Evolutionary conservation across 345 rosid genomes (phyloP), one percentile per base, ranked within the genome.

Genomic region (Populus ilicifolia): DNA sequence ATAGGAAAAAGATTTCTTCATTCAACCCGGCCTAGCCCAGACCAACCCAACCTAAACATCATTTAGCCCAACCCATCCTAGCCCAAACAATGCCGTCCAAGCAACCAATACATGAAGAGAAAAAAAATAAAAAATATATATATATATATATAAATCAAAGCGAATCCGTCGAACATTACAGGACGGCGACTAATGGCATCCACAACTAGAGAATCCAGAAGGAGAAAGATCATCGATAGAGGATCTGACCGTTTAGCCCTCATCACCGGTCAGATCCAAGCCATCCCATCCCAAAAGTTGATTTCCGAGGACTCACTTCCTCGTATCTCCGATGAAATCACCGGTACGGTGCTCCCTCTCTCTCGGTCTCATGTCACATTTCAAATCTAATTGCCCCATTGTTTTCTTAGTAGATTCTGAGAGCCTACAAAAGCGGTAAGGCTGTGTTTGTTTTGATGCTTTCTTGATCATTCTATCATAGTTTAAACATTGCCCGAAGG

Each of bases 171-270:
- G 4, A 33, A 29, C 38, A 39, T 36, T 11, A 36, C 66, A 27
- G 33, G 65, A 33, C 38, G 61, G n/a, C 20, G 17, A 20, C 25
- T 27, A 8, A 87, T 82, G 90, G 89, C 94, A 29, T 54, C 87
- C 73, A 81, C 76, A 9, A 48, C 77, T 12, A 86, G 98, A 85
- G 99, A 95, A 74, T 85, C 89, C 4, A 89, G 98, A 83, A 88
- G 99, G 84, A 82, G 86, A 77, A 92, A 83, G 88, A 93, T 91
- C 78, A 66, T 87, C 38, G 95, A 90, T 12, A 84, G 94, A 81
- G 93, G 98, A 76, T 71, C 91, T 36, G 97, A 94, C 83, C 98
- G 98, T 69, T 86, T 94, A 64, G 97, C 98, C 76, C 82, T 89
- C 77, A 89, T 91, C 80, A 81, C 93, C 38, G 95, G 92, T 81